Base-by-base conservation (phyloP, 192 early-diverging fungal species). In the Coemansia sp. region DNA sequence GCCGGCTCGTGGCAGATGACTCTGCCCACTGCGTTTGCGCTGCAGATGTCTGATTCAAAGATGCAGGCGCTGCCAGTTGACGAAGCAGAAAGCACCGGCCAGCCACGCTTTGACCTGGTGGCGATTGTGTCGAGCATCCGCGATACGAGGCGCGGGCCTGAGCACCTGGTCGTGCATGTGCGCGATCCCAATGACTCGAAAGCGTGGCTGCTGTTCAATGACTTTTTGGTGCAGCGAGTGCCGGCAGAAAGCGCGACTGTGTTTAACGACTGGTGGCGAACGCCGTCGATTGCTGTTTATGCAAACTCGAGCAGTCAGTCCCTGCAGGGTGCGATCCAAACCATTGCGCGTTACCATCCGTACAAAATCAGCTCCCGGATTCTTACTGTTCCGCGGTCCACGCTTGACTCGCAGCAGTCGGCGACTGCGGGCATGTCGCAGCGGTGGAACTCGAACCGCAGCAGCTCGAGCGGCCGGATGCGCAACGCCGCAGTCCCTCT, bases 181-280 rank as follows among this genome's bases (percentile, higher is more conserved):
- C 71, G 71, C 4, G 62, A 65, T 17, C 69, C 69, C 2, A 58
- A 64, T 9, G 59, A 54, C 31, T 25, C 58, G 36, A 10, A 9
- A 10, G 19, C 51, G 14, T 98, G 97, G 97, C 85, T 90, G 62
- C 69, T 97, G 10, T 95, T 98, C 71, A 98, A 98, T 70, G 95
- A 97, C 77, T 98, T 98, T 69, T 78, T 93, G 40, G 97, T 97
- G 1, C 89, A 91, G 55, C 83, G 83, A 4, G 85, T 93, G 2
- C 14, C 64, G 0, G 71, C 64, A 46, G 71, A 62, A 3, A 38
- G 58, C 25, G 77, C 74, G 0, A 42, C 65, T 0, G 53, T 57
- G 1, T 50, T 74, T 26, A 25, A 53, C 51, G 77, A 80, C 65
- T 69, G 67, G 64, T 80, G 77, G 77, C 65, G 77, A 2, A 34